phyloP scores from a whole-genome alignment of 257 asterid species.

The Fraxinus cuspidata region DNA sequence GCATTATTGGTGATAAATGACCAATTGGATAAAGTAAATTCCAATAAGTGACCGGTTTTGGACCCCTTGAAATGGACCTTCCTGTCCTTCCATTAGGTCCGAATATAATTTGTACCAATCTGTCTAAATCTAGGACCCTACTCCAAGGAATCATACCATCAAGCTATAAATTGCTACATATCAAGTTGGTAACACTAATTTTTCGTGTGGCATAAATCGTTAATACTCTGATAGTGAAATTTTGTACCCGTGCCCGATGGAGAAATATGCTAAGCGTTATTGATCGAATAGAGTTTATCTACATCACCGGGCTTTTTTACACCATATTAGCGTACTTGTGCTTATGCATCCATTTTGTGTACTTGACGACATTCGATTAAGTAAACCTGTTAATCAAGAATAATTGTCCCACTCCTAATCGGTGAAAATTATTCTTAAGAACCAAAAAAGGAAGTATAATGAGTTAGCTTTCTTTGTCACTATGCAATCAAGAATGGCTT shows the following conservation, averaged over 20 bases:
- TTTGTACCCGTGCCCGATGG: neutral
- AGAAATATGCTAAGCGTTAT: neutral
- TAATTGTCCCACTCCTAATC: too few species aligned
- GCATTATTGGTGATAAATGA: constrained; percentile 36
- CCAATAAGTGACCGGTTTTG: constrained; percentile 26
- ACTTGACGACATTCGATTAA: too few species aligned
- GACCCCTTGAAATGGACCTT: constrained; percentile 31
- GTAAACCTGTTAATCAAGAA: too few species aligned
- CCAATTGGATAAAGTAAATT: constrained; percentile 28
- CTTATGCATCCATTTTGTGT: too few species aligned
- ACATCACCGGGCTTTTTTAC: neutral
- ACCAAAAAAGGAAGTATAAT: too few species aligned
- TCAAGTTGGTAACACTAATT: constrained; percentile 30
- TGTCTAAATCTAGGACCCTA: constrained; percentile 33
- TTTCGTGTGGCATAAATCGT: constrained; percentile 20
- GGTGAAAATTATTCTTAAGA: too few species aligned
- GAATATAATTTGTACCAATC: constrained; percentile 29
- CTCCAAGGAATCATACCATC: constrained; percentile 31
- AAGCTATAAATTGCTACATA: constrained; percentile 23
- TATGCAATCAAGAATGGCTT: too few species aligned
- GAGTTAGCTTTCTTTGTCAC: too few species aligned
- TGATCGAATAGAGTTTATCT: neutral
- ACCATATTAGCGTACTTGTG: too few species aligned
- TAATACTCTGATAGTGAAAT: constrained; percentile 22
- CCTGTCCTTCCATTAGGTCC: constrained; percentile 34